A percentile compares a stretch with the other conserved stretches of the same genome.
Evolutionary conservation across 371 early-diverging fungal species (phyloP).

Genomic region (Actinomortierella ambigua): DNA sequence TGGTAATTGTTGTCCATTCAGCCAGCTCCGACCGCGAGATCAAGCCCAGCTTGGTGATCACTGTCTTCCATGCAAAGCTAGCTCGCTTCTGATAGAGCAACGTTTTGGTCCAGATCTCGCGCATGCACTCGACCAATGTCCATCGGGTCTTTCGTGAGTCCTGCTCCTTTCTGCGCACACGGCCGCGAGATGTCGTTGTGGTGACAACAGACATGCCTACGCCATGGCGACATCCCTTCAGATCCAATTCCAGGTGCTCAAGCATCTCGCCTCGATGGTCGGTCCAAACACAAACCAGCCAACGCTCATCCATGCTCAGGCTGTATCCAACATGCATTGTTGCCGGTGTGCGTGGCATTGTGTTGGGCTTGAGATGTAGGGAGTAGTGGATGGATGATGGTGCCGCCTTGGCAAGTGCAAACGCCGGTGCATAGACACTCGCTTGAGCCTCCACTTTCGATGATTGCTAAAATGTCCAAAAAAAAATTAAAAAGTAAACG

Average conservation of each 20-base stretch:
- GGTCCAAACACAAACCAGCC: conserved; percentile 64
- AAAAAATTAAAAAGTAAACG: conserved; percentile 3
- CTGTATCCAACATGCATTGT: conserved; percentile 62
- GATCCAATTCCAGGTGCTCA: conserved; percentile 45
- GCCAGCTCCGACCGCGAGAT: conserved; percentile 25
- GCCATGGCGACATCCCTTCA: conserved; percentile 9
- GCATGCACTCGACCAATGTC: conserved; percentile 6
- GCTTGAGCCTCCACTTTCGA: conserved; percentile 32
- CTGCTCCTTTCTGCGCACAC: not conserved
- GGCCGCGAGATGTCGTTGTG: not conserved
- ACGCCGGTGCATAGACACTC: conserved; percentile 58
- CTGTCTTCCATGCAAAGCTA: conserved; percentile 39
- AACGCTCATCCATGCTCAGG: conserved; percentile 60
- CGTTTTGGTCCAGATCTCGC: conserved; percentile 38
- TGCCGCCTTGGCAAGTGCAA: conserved; percentile 53
- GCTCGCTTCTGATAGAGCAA: conserved; percentile 38
- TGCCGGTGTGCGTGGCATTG: conserved; percentile 28
- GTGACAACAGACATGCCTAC: not conserved
- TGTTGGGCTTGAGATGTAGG: conserved; percentile 33
- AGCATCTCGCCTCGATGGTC: conserved; percentile 63
- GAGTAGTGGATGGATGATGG: conserved; percentile 51
- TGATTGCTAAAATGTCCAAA: conserved; percentile 7
- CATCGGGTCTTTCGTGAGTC: not conserved
- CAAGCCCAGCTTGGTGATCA: conserved; percentile 32
- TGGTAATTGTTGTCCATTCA: conserved; percentile 50